Percentiles rank a stretch among this genome's conserved stretches.
phyloP scores from a whole-genome alignment of 139 green algal species.

The Asterochloris erici region DNA sequence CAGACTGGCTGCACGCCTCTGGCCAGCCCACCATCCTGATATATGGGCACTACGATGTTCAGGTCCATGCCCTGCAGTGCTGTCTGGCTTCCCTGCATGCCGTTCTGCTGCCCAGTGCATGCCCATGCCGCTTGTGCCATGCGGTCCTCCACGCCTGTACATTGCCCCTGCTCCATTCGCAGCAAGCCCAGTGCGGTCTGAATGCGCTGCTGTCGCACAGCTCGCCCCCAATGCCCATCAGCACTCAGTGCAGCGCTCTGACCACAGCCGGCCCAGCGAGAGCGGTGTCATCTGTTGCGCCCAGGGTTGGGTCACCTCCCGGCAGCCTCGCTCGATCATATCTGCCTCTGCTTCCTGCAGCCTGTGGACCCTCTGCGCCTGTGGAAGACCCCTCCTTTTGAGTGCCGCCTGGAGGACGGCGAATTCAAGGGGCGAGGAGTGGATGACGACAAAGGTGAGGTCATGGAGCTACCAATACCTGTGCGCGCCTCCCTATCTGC shows the following conservation, averaged over 20 bases:
- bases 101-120: not conserved
- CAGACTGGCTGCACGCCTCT: slow-evolving; percentile 41
- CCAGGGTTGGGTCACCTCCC: not conserved
- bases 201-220: not conserved
- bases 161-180: not conserved
- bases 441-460: slow-evolving; percentile 58
- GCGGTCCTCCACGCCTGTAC: not conserved
- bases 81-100: not conserved
- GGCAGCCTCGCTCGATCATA: not conserved
- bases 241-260: not conserved
- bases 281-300: not conserved
- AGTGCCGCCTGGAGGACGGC: slow-evolving; percentile 26
- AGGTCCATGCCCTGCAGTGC: slow-evolving; percentile 5
- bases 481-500: slow-evolving; percentile 11
- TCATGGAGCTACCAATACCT: slow-evolving; percentile 47
- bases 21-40: slow-evolving; percentile 58
- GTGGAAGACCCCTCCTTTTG: slow-evolving; percentile 54
- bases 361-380: slow-evolving; percentile 55
- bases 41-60: slow-evolving; percentile 80
- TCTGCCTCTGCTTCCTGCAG: slow-evolving; percentile 55
- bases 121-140: not conserved
- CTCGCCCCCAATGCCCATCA: not conserved
- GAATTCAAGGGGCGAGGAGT: slow-evolving; percentile 54
- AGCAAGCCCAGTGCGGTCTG: not conserved
- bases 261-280: not conserved